Evolutionary conservation across 306 rosid genomes (phyloP).

Genomic region (Cicer arietinum): DNA sequence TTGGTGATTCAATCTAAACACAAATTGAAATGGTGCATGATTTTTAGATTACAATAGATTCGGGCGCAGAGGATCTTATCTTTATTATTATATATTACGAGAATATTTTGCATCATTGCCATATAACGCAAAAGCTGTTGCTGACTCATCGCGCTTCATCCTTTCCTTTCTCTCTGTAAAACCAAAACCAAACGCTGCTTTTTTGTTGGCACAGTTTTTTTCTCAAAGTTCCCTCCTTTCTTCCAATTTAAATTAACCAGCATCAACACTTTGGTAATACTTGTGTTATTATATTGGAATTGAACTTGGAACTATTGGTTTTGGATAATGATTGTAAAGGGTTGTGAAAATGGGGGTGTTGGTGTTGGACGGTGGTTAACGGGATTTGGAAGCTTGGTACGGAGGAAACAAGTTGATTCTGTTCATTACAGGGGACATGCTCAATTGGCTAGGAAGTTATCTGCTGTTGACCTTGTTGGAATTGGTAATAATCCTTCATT

Average conservation of each 20-base stretch:
- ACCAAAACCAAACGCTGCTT: conserved; percentile 3
- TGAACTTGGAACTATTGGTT: background rate
- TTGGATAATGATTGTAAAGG: conserved; percentile 44
- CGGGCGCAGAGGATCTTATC: background rate
- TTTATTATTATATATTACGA: background rate
- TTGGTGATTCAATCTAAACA: background rate
- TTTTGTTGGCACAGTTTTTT: background rate
- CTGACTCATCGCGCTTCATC: conserved; percentile 17
- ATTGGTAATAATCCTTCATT: conserved; percentile 56
- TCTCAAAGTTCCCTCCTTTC: conserved; percentile 33
- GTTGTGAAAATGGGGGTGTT: conserved; percentile 19
- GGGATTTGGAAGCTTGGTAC: conserved; percentile 58
- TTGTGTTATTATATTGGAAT: background rate
- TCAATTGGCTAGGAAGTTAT: conserved; percentile 66
- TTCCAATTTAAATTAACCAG: background rate
- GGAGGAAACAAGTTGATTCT: conserved; percentile 78
- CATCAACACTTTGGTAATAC: background rate
- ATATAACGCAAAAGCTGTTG: background rate
- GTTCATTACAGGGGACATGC: conserved; percentile 45
- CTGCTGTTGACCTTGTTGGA: conserved; percentile 65
- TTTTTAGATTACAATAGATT: background rate
- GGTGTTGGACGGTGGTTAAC: conserved; percentile 34
- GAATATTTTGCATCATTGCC: background rate
- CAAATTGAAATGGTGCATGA: background rate
- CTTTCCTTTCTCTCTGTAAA: conserved; percentile 10